Evolutionary conservation across 106 monocot genomes (phyloP).

Genomic region (Dendrobium officinale): DNA sequence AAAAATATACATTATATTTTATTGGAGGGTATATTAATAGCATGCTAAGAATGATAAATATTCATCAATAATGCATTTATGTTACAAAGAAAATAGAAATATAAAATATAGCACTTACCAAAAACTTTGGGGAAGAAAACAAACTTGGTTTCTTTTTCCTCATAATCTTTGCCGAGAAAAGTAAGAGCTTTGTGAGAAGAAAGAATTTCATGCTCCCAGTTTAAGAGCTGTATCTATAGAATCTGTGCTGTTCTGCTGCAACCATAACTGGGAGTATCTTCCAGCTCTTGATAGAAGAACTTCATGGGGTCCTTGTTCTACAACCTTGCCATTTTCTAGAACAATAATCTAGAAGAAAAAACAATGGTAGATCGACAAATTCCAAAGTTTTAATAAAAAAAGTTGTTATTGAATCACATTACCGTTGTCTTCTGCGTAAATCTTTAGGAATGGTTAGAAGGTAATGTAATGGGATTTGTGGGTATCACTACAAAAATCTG

Average conservation of each 20-base stretch:
- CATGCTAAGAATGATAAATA: too few species aligned
- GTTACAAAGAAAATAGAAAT: background rate
- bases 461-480: too few species aligned
- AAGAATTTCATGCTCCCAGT: constrained; percentile 29
- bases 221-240: constrained; percentile 29
- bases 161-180: too few species aligned
- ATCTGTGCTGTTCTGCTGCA: constrained; percentile 82
- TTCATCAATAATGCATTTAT: too few species aligned
- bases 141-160: too few species aligned
- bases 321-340: constrained; percentile 82
- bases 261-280: constrained; percentile 89
- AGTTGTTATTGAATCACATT: too few species aligned
- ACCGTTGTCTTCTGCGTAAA: too few species aligned
- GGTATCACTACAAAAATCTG: too few species aligned
- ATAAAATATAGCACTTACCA: background rate
- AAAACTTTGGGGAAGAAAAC: background rate
- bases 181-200: background rate
- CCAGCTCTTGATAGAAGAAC: constrained; percentile 70
- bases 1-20: too few species aligned
- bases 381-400: too few species aligned
- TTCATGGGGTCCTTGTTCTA: constrained; percentile 93
- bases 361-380: background rate
- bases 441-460: too few species aligned
- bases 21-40: too few species aligned
- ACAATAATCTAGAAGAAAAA: constrained; percentile 65